A percentile compares a stretch with the other conserved stretches of the same genome.
Evolutionary conservation across 1,139 yeast species (phyloP).

Genomic region (Nematodospora anomalae): DNA sequence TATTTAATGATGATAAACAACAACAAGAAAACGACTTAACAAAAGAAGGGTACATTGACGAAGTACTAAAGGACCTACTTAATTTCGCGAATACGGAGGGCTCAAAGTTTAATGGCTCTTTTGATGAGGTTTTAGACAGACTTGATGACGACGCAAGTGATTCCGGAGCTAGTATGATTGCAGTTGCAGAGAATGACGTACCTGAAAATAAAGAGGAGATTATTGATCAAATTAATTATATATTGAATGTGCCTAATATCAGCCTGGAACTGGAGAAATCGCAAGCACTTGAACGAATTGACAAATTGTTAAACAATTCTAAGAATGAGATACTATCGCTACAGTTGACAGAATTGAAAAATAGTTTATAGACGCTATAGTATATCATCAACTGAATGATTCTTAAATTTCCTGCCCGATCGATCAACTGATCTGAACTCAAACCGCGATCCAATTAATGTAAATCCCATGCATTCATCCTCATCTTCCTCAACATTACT

Average conservation of each 20-base stretch:
- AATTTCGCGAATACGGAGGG: slow-evolving; percentile 27
- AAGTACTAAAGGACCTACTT: slow-evolving; percentile 28
- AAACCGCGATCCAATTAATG: slow-evolving; percentile 78
- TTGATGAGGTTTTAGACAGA: slow-evolving; percentile 26
- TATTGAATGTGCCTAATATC: slow-evolving; percentile 14
- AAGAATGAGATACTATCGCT: slow-evolving; percentile 26
- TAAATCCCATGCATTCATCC: slow-evolving; percentile 50
- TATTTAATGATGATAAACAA: slow-evolving; percentile 7
- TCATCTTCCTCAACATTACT: slow-evolving; percentile 24
- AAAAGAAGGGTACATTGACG: slow-evolving; percentile 25
- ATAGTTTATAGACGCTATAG: slow-evolving; percentile 20
- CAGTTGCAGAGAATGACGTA: slow-evolving; percentile 13
- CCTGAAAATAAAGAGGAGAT: slow-evolving; percentile 16
- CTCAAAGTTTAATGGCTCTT: slow-evolving; percentile 27
- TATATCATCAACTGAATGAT: slow-evolving; percentile 70
- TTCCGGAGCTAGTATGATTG: slow-evolving; percentile 26
- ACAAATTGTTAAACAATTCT: slow-evolving; percentile 7
- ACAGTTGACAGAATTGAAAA: slow-evolving; percentile 25
- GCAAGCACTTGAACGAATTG: slow-evolving; percentile 8
- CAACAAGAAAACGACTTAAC: slow-evolving; percentile 8
- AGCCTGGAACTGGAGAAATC: slow-evolving; percentile 13
- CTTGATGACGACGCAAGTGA: slow-evolving; percentile 21
- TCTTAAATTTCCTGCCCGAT: slow-evolving; percentile 82
- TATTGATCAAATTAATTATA: slow-evolving; percentile 20
- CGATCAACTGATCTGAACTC: slow-evolving; percentile 78